Base-by-base conservation (phyloP, 208 protist species). In the Leishmania amazonensis region DNA sequence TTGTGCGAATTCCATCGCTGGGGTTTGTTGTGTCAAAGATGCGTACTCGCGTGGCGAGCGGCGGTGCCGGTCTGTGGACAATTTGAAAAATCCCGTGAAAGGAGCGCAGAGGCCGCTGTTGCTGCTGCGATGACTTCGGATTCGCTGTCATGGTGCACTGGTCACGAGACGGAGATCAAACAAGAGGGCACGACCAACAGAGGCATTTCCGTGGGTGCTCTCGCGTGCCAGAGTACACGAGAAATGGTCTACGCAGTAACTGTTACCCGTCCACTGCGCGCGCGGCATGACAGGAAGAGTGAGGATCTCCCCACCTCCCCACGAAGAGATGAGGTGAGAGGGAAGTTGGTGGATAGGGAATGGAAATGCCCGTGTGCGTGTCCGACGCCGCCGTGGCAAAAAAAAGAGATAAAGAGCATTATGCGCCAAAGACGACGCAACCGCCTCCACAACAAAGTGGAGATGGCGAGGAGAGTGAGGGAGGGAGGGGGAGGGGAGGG, bases 201-300 rank as follows among this genome's bases (percentile, higher is more conserved):
- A 76, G 21, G 40, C 31, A 42, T 53, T n/a, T 77, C 73, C 28
- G 13, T 13, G 45, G 40, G 21, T 74, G 70, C 11, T 17, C 40
- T 51, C 19, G 2, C 11, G 0, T 45, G 31, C 47, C 19, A 54
- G 7, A 40, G 5, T 47, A 35, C 42, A 24, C 3, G 28, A 45
- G 28, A 31, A 68, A n/a, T 51, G 67, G 40, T 40, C 21, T 42
- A 64, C 60, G 65, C 74, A 65, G 83, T 68, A 80, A 83, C 79
- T 81, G 84, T 84, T 83, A 87, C 80, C 84, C 60, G 76, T 84
- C 79, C 71, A 77, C 83, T 73, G 72, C 75, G 75, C 40, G 35
- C 24, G 9, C 24, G 19, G 2, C 49, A 57, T 38, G 31, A n/a
- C n/a, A 76, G 15, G 31, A 62, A 35, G 49, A 21, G 24, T 38